Percentiles rank a stretch among this genome's conserved stretches.
phyloP scores from a whole-genome alignment of 2,329 filamentous ascomycete species.

The Aureobasidium sp. region DNA sequence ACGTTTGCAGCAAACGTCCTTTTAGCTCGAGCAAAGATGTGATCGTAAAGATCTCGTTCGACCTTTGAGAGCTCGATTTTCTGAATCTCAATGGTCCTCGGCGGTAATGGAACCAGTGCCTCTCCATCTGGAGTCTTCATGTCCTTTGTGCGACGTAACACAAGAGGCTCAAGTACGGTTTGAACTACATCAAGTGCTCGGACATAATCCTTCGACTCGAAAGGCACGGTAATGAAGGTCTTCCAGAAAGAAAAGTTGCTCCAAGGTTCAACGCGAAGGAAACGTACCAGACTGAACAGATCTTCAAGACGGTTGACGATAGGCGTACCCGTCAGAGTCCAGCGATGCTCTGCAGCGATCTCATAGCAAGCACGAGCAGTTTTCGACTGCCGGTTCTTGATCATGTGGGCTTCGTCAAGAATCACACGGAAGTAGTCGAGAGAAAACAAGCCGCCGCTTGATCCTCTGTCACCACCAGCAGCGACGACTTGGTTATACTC shows the following conservation, averaged over 20 bases:
- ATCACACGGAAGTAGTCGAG: slow-evolving; percentile 93
- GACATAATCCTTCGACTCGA: slow-evolving; percentile 91
- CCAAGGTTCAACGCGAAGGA: slow-evolving; percentile 93
- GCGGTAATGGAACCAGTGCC: slow-evolving; percentile 71
- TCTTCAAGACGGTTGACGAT: slow-evolving; percentile 96
- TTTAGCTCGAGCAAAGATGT: slow-evolving; percentile 77
- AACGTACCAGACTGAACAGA: slow-evolving; percentile 84
- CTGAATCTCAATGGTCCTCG: slow-evolving; percentile 75
- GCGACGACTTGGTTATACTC: slow-evolving; percentile 71
- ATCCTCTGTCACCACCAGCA: slow-evolving; percentile 56
- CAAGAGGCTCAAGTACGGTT: slow-evolving; percentile 90
- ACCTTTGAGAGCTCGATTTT: slow-evolving; percentile 75
- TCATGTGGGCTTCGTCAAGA: slow-evolving; percentile 87
- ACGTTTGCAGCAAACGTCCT: slow-evolving; percentile 77
- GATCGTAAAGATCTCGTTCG: slow-evolving; percentile 86
- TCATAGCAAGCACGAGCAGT: slow-evolving; percentile 94
- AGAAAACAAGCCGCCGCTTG: slow-evolving; percentile 68
- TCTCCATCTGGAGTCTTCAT: slow-evolving; percentile 92
- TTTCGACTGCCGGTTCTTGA: slow-evolving; percentile 82
- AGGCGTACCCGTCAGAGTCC: slow-evolving; percentile 89
- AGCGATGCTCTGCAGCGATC: slow-evolving; percentile 73
- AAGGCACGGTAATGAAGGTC: slow-evolving; percentile 95
- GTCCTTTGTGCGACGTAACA: slow-evolving; percentile 89
- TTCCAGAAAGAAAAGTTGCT: slow-evolving; percentile 99
- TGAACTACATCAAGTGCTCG: slow-evolving; percentile 93